phyloP scores from a whole-genome alignment of 2,329 filamentous ascomycete species.

The Leptographium radiaticola region DNA sequence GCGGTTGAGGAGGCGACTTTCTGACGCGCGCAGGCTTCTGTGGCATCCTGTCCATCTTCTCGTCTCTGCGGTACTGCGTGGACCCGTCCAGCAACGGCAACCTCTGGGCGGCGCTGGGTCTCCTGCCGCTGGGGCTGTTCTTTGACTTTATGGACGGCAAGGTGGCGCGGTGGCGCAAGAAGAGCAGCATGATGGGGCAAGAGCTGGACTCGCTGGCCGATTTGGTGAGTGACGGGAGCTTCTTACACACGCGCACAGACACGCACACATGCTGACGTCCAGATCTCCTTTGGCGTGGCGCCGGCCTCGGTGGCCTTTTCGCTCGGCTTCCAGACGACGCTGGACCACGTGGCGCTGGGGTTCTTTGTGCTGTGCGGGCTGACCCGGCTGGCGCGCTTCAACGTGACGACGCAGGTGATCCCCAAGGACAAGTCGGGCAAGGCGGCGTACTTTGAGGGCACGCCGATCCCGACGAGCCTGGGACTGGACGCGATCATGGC shows the following conservation, averaged over 20 bases:
- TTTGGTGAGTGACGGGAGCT: slow-evolving; percentile 45
- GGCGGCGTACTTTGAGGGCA: slow-evolving; percentile 91
- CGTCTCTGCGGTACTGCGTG: slow-evolving; percentile 85
- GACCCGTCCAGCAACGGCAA: slow-evolving; percentile 51
- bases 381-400: slow-evolving; percentile 89
- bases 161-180: slow-evolving; percentile 90
- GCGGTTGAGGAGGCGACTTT: background rate
- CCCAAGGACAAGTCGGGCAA: slow-evolving; percentile 90
- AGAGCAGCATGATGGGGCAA: slow-evolving; percentile 95
- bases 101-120: slow-evolving; percentile 69
- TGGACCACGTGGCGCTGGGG: slow-evolving; percentile 68
- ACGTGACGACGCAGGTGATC: slow-evolving; percentile 79
- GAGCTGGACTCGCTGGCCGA: slow-evolving; percentile 94
- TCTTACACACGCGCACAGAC: too few species aligned
- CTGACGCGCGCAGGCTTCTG: slow-evolving; percentile 42
- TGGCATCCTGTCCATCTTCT: slow-evolving; percentile 90
- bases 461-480: slow-evolving; percentile 84
- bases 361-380: slow-evolving; percentile 94
- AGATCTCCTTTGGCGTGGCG: slow-evolving; percentile 93
- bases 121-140: slow-evolving; percentile 88
- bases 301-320: slow-evolving; percentile 81
- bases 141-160: slow-evolving; percentile 98
- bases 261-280: too few species aligned
- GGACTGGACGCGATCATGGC: slow-evolving; percentile 74
- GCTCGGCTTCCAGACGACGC: slow-evolving; percentile 69